Evolutionary conservation across 495 filamentous ascomycete species (phyloP).

Genomic region (Penicillium nucicola): DNA sequence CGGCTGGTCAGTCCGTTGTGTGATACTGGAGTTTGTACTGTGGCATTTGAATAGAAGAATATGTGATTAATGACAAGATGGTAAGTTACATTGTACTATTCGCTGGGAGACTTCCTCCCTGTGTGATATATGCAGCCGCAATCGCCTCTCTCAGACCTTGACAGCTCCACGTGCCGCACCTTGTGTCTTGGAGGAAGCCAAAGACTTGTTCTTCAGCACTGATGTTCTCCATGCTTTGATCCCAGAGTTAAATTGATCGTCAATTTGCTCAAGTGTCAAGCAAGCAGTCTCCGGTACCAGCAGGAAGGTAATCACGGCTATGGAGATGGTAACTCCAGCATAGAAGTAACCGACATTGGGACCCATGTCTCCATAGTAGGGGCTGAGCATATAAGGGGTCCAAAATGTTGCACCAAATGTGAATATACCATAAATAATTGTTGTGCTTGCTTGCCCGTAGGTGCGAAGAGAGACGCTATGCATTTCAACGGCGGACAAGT

Average conservation of each 20-base stretch:
- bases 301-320: constrained; percentile 16
- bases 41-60: no score
- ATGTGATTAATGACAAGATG: no score
- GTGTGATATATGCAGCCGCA: no score
- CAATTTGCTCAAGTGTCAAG: constrained; percentile 29
- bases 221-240: constrained; percentile 26
- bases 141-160: no score
- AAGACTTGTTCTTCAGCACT: constrained; percentile 10
- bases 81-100: no score
- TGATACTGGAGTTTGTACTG: no score
- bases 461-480: constrained; percentile 30
- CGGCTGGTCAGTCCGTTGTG: no score
- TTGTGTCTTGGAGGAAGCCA: neutral
- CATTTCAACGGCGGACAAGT: constrained; percentile 25
- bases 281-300: constrained; percentile 28
- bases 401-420: constrained; percentile 27
- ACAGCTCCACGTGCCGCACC: neutral
- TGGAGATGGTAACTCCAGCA: constrained; percentile 19
- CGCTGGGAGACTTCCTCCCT: no score
- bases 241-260: constrained; percentile 22
- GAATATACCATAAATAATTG: constrained; percentile 23
- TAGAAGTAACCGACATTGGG: constrained; percentile 31
- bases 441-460: constrained; percentile 29
- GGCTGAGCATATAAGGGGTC: constrained; percentile 29
- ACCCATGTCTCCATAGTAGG: constrained; percentile 28